Evolutionary conservation across 2,329 filamentous ascomycete species (phyloP).

Genomic region (Corniculantispora saksenae): DNA sequence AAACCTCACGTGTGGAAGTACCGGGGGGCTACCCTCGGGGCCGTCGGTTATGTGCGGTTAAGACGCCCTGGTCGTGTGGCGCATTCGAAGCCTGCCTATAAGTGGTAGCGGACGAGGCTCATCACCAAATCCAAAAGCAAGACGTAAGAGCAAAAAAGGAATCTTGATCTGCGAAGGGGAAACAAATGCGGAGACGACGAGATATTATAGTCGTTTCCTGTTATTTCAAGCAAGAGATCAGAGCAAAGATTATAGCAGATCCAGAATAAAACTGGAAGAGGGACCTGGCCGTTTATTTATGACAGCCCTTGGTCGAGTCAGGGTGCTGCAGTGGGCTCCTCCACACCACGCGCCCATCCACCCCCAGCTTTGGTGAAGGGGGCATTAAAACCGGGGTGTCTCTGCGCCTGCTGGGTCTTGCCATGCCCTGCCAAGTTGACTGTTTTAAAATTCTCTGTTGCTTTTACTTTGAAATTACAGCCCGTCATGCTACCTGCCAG

Average conservation of each 20-base stretch:
- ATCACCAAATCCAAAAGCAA: neutral
- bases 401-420: neutral
- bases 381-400: neutral
- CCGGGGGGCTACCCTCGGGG: neutral
- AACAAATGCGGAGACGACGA: neutral
- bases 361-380: conserved; percentile 8
- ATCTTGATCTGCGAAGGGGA: neutral
- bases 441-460: neutral
- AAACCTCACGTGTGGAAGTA: neutral
- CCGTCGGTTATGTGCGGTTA: conserved; percentile 4
- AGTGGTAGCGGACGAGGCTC: neutral
- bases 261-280: neutral
- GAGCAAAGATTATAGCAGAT: neutral
- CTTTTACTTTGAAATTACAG: neutral
- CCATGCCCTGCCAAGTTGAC: neutral
- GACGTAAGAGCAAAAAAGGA: neutral
- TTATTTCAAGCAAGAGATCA: neutral
- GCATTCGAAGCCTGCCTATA: neutral
- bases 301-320: conserved; percentile 2
- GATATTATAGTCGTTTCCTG: neutral
- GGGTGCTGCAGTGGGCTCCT: neutral
- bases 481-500: neutral
- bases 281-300: neutral
- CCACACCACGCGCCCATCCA: conserved; percentile 13
- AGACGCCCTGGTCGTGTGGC: neutral